These are phyloP conservation scores for Auriscalpium orientale DNA, from an alignment of 768 basidiomycete genomes.

Conservation along the genomic window DNA sequence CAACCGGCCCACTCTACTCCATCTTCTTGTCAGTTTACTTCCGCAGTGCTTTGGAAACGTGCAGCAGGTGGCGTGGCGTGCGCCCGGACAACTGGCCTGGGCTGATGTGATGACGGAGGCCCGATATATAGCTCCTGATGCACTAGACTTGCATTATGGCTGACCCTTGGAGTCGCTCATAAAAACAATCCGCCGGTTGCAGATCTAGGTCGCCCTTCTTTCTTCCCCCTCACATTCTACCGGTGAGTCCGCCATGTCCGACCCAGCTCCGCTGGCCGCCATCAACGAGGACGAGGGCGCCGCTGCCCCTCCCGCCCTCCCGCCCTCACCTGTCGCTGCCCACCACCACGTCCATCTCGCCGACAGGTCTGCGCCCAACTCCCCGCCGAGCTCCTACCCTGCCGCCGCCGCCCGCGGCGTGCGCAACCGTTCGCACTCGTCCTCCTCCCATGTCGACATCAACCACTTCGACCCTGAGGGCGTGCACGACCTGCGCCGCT, in stretches of 20 bases:
- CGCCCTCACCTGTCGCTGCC: not conserved
- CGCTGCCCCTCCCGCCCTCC: not conserved
- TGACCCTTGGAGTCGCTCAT: not conserved
- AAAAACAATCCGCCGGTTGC: not conserved
- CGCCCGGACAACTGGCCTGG: too few species aligned
- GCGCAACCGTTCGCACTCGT: not conserved
- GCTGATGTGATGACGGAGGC: too few species aligned
- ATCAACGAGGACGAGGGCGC: not conserved
- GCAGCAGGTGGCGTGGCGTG: too few species aligned
- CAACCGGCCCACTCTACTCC: too few species aligned
- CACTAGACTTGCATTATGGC: too few species aligned
- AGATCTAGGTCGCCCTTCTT: not conserved
- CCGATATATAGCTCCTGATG: too few species aligned
- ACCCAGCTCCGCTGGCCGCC: not conserved
- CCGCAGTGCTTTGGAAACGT: too few species aligned
- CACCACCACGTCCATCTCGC: too few species aligned
- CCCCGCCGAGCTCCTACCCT: not conserved
- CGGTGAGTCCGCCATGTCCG: not conserved
- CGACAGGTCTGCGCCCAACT: not conserved
- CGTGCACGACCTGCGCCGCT: constrained; percentile 30
- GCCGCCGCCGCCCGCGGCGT: not conserved
- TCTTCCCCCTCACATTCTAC: not conserved
- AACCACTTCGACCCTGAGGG: constrained; percentile 50
- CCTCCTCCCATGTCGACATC: constrained; percentile 29
- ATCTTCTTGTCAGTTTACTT: too few species aligned